Evolutionary conservation across 495 filamentous ascomycete species (phyloP).

Genomic region (Penicillium lagena): DNA sequence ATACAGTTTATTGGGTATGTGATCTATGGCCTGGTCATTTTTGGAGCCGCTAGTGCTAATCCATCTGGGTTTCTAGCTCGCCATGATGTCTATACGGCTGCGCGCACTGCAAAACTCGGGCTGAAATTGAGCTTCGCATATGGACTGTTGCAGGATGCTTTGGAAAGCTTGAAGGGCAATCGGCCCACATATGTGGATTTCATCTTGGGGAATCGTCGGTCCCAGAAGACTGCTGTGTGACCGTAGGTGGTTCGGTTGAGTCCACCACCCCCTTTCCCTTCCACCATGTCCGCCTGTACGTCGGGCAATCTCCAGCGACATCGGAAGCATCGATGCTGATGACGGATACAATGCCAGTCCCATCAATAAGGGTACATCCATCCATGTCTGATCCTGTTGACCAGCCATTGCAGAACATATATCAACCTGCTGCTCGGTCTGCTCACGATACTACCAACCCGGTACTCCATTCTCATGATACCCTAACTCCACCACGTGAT

Average conservation of each 20-base stretch:
- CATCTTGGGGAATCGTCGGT: slow-evolving; percentile 37
- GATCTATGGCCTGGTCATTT: background rate
- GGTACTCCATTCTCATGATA: no score
- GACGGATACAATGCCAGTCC: no score
- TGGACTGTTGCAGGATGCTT: slow-evolving; percentile 71
- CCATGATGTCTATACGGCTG: slow-evolving; percentile 74
- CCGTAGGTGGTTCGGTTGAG: background rate
- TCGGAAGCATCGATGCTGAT: no score
- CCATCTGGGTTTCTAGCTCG: slow-evolving; percentile 47
- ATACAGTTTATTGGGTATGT: slow-evolving; percentile 82
- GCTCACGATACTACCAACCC: no score
- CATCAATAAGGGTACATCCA: no score
- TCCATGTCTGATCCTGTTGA: no score
- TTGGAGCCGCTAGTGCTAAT: slow-evolving; percentile 10
- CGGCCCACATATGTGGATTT: slow-evolving; percentile 67
- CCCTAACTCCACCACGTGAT: no score
- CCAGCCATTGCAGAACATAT: no score
- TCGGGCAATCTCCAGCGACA: no score
- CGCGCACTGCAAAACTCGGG: slow-evolving; percentile 75
- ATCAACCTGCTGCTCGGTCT: no score
- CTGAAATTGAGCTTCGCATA: slow-evolving; percentile 71
- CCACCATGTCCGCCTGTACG: background rate
- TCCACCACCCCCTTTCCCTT: background rate
- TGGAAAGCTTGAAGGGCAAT: slow-evolving; percentile 59
- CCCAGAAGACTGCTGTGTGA: slow-evolving; percentile 15